A percentile compares a stretch with the other conserved stretches of the same genome.
Conservation (phyloP, 2,329 filamentous ascomycete genomes). For the Albifimbria verrucaria region DNA sequence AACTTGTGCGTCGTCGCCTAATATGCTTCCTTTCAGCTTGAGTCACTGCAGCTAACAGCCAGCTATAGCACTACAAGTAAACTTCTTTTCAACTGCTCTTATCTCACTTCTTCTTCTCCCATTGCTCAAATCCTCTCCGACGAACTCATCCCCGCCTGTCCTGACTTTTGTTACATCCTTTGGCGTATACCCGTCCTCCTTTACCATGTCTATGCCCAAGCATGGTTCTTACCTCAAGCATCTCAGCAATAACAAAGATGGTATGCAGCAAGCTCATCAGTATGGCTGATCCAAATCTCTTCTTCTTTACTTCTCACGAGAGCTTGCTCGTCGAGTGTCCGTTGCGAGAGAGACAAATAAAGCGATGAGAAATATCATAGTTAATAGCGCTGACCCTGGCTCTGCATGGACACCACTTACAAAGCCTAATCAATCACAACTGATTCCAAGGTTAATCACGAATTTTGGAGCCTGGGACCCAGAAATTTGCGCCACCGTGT, state of each 20-base stretch:
- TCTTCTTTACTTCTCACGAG: slow-evolving; percentile 33
- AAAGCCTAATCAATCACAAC: slow-evolving; percentile 28
- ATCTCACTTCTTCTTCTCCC: slow-evolving; percentile 29
- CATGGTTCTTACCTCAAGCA: slow-evolving; percentile 29
- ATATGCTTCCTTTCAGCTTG: background rate
- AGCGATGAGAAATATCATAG: slow-evolving; percentile 24
- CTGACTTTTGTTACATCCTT: slow-evolving; percentile 35
- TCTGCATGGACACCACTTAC: slow-evolving; percentile 36
- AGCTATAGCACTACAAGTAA: slow-evolving; percentile 30
- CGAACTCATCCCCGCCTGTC: slow-evolving; percentile 29
- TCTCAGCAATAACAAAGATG: slow-evolving; percentile 32
- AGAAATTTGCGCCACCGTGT: slow-evolving; percentile 30
- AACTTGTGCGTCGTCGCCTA: slow-evolving; percentile 22
- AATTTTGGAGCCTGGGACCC: slow-evolving; percentile 33
- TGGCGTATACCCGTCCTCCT: slow-evolving; percentile 33
- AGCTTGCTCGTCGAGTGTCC: slow-evolving; percentile 27
- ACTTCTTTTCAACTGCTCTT: slow-evolving; percentile 32
- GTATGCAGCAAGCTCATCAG: slow-evolving; percentile 32
- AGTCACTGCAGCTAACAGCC: background rate
- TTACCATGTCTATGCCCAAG: slow-evolving; percentile 30
- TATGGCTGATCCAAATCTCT: slow-evolving; percentile 35
- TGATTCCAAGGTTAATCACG: slow-evolving; percentile 35
- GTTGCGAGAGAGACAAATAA: slow-evolving; percentile 12
- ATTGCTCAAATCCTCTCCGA: slow-evolving; percentile 26
- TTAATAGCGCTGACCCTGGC: slow-evolving; percentile 35